Base-by-base conservation (phyloP, 441 rosid genomes). In the Rhodomyrtus psidioides region DNA sequence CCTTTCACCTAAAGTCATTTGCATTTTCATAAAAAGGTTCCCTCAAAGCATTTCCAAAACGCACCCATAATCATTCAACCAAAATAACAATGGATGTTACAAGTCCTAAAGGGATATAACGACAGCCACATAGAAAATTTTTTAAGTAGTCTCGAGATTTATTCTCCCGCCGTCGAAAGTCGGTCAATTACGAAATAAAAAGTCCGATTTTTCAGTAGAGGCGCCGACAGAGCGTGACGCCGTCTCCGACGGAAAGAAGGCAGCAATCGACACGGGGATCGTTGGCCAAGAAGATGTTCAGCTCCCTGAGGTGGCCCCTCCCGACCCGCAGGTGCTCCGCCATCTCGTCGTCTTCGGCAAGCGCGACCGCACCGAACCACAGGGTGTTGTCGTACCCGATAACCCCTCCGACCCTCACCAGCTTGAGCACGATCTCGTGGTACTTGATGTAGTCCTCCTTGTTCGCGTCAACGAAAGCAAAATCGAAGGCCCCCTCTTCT, bases 401-500 rank as follows among this genome's bases (percentile, higher is more conserved):
- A 53, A 84, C 6, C 15, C 86, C 86, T 54, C 86, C 86, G 12
- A 84, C 53, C 82, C 54, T 84, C 58, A 84, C 55, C n/a, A 84
- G 82, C 34, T 53, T 54, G 54, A 84, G 83, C 23, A 74, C 5
- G 51, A 70, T 53, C 70, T 84, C 65, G 27, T 84, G 86, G 54
- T 75, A 84, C 70, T 75, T 55, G 44, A 84, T 74, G 83, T 55
- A 75, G 82, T 85, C 86, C 28, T 75, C 86, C 82, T 84, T 84
- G 21, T 17, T 55, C 27, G 86, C 86, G 27, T 84, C 86, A 62
- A 84, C 70, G 12, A 84, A 84, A 1, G 82, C 83, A 17, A 75
- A 84, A 54, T 84, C 86, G 24, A 75, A 75, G 83, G 42, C 19
- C 21, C 86, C 83, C 60, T 26, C 86, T 75, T 84, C 65, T 42